Evolutionary conservation across 306 rosid genomes (phyloP).

Genomic region (apple (Malus domestica)): DNA sequence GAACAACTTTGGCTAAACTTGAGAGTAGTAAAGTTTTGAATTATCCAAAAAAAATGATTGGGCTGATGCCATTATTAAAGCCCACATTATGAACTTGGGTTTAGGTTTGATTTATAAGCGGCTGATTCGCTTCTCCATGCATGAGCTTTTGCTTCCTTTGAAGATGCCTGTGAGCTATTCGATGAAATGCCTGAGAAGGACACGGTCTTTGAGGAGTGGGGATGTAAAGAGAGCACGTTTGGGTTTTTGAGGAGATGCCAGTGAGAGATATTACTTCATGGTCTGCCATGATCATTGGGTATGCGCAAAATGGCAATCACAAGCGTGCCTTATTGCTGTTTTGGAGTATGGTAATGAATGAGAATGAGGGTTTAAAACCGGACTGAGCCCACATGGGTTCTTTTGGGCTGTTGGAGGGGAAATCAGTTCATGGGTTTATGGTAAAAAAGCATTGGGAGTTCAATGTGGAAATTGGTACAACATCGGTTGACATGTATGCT

Average conservation of each 20-base stretch:
- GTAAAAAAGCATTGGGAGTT: slow-evolving; percentile 53
- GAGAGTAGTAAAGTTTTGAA: too few relatives aligned
- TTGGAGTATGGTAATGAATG: slow-evolving; percentile 41
- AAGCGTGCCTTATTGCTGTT: slow-evolving; percentile 31
- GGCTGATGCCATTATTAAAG: too few relatives aligned
- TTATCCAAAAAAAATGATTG: too few relatives aligned
- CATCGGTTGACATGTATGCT: slow-evolving; percentile 33
- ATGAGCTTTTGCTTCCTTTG: slow-evolving; percentile 18
- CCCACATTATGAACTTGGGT: slow-evolving; percentile 27
- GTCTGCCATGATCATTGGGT: slow-evolving; percentile 53
- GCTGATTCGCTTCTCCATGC: slow-evolving; percentile 37
- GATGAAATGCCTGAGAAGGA: slow-evolving; percentile 53
- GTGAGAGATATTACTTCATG: slow-evolving; percentile 37
- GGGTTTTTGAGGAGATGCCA: slow-evolving; percentile 40
- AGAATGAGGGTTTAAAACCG: neutral
- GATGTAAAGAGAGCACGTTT: slow-evolving; percentile 28
- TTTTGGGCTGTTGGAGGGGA: slow-evolving; percentile 42
- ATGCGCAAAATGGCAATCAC: slow-evolving; percentile 14
- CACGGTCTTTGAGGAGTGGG: slow-evolving; percentile 32
- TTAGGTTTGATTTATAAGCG: slow-evolving; percentile 32
- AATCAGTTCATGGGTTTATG: slow-evolving; percentile 53
- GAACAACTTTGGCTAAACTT: too few relatives aligned
- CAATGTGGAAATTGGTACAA: slow-evolving; percentile 44
- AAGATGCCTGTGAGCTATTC: slow-evolving; percentile 40
- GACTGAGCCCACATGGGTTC: slow-evolving; percentile 37